phyloP scores from a whole-genome alignment of 805 yeast genomes.

The Saccharomyces eubayanus region DNA sequence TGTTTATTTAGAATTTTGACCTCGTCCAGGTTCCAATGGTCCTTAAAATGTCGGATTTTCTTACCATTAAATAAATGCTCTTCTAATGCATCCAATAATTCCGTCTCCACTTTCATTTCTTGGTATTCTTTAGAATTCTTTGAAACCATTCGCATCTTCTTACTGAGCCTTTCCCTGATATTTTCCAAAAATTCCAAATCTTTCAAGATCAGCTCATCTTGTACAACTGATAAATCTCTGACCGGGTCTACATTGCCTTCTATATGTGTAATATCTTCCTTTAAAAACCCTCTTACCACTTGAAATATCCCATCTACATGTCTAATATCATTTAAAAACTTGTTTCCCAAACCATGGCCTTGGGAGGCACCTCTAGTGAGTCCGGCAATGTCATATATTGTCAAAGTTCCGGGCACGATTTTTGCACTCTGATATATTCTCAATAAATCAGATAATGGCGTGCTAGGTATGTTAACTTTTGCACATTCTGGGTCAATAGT shows the following conservation, averaged over 20 bases:
- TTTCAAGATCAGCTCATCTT: conserved; percentile 67
- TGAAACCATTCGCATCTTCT: conserved; percentile 32
- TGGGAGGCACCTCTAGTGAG: conserved; percentile 73
- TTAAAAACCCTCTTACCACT: conserved; percentile 67
- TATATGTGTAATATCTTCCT: conserved; percentile 69
- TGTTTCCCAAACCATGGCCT: conserved; percentile 80
- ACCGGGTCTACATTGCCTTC: conserved; percentile 66
- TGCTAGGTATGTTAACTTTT: conserved; percentile 60
- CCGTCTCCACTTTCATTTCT: conserved; percentile 36
- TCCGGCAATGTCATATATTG: conserved; percentile 76
- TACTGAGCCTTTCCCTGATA: conserved; percentile 44
- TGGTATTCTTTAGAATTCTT: conserved; percentile 41
- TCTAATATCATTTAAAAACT: conserved; percentile 67
- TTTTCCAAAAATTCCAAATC: conserved; percentile 65
- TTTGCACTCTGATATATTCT: conserved; percentile 52
- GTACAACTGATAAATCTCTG: conserved; percentile 66
- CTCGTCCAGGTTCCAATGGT: conserved; percentile 56
- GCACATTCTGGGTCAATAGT: conserved; percentile 78
- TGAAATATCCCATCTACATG: conserved; percentile 78
- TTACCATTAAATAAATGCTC: conserved; percentile 45
- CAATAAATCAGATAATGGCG: conserved; percentile 47
- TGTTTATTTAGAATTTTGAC: conserved; percentile 59
- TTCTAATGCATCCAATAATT: conserved; percentile 32
- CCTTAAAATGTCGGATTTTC: conserved; percentile 53
- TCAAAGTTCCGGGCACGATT: conserved; percentile 58